Evolutionary conservation across 2,329 filamentous ascomycete species (phyloP), one percentile per base, ranked within the genome.

Genomic region (Trichophyton benhamiae): DNA sequence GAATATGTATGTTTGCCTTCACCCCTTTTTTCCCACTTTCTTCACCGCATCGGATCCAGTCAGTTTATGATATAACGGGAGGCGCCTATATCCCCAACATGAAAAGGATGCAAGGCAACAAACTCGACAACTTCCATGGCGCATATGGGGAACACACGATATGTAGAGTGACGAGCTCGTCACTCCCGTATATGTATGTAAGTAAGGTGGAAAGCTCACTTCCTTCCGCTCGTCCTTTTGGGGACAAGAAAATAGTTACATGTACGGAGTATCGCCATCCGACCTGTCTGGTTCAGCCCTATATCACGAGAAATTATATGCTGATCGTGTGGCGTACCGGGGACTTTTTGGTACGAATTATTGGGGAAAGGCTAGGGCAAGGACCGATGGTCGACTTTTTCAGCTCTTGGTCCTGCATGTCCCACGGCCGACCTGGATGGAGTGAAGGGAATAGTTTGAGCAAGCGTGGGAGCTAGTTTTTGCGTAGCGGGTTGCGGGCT

Each of bases 251-350:
- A 53, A 30, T 15, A 36, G 7, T 11, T 27, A 30, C 27, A 30
- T 38, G 8, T 38, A 20, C 20, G 20, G 20, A 20, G 20, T 20
- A 15, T 53, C n/a, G 27, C 49, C 22, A 53, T 53, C 49, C 41
- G 13, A 53, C 13, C 13, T 30, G 22, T 22, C 22, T 53, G 27
- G 33, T 30, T 53, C 49, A 53, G 49, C 49, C 49, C 49, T 53
- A 53, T 53, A 53, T 53, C 49, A 53, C 49, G 49, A 44, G 41
- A n/a, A n/a, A n/a, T 53, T 53, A 25, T 53, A 53, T 53, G 49
- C 13, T 30, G 49, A 53, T 53, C 49, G 6, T 53, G 22, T 53
- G 27, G 49, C 49, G 22, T 15, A 27, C 27, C 44, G 8, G 44
- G 17, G 3, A 48, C 41, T 22, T 38, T 38, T 48, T 20, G 44